Evolutionary conservation across 2,329 filamentous ascomycete species (phyloP), one percentile per base, ranked within the genome.

Genomic region (Ascochyta koolunga): DNA sequence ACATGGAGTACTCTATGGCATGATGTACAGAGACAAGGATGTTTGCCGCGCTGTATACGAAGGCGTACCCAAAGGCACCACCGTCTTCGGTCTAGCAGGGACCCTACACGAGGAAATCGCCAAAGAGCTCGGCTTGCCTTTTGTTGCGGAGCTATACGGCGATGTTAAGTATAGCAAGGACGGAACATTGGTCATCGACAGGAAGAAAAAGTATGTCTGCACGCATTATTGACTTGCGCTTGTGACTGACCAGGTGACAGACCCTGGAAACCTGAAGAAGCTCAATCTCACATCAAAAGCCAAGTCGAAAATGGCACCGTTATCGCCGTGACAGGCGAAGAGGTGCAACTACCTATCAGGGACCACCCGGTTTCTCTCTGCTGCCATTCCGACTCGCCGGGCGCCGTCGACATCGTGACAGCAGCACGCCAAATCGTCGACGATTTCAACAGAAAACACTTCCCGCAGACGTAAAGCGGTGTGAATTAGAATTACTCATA

Each of bases 1-100:
- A 2, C 85, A 88, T 50, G 84, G 84, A 4, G 79, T 83, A 19
- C 75, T 87, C 1, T 87, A 85, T 64, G 81, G 81, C 4, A 83
- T 83, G 80, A 82, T 81, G 75, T 80, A 78, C 56, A 68, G 81
- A 54, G 79, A 84, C 58, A 75, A 75, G 45, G 80, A 82, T 11
- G 73, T 80, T 2, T 82, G 82, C 29, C 74, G 76, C 38, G 83
- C 82, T 0, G 82, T 85, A 1, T 82, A 83, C 67, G 68, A 71
- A n/a, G 82, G 77, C 3, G 78, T 84, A 25, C 82, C 82, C 0
- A 74, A 75, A 37, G 81, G 80, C 0, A 75, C 77, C 0, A 76
- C 77, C 0, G 81, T 84, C 0, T 84, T 85, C 60, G 83, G 83
- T 0, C 72, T 85, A 9, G 78, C 81, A 4, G 82, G 82, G 1